Evolutionary conservation across 805 yeast genomes (phyloP).

Genomic region (Candida mattraensis): DNA sequence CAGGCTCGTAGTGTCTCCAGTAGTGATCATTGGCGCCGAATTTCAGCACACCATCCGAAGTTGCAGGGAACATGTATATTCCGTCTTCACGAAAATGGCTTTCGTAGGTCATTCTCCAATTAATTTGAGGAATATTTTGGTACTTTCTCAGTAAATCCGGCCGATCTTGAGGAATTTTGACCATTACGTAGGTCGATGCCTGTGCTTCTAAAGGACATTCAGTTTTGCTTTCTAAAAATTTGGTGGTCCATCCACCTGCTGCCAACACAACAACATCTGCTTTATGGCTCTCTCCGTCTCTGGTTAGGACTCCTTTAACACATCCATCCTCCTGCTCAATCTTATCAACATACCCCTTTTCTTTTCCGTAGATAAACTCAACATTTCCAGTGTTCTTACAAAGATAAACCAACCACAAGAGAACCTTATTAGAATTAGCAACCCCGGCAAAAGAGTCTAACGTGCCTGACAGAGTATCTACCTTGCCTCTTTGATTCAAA

Average conservation of each 20-base stretch:
- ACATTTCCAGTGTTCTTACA: constrained; percentile 30
- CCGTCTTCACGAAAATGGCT: constrained; percentile 12
- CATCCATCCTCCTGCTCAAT: constrained; percentile 15
- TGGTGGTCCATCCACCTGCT: constrained; percentile 32
- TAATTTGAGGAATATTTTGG: constrained; percentile 31
- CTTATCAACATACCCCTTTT: constrained; percentile 27
- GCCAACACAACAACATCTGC: constrained; percentile 27
- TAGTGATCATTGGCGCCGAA: constrained; percentile 15
- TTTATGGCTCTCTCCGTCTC: constrained; percentile 26
- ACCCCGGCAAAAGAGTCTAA: constrained; percentile 34
- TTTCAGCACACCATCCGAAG: constrained; percentile 16
- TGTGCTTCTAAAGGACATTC: constrained; percentile 33
- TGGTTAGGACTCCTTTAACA: constrained; percentile 23
- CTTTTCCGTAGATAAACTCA: constrained; percentile 31
- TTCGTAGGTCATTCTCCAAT: too few relatives aligned
- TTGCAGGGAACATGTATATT: constrained; percentile 20
- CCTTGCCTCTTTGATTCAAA: constrained; percentile 13
- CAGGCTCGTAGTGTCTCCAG: constrained; percentile 10
- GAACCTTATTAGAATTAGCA: constrained; percentile 32
- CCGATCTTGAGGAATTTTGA: constrained; percentile 35
- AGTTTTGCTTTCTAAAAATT: constrained; percentile 29
- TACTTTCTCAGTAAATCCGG: constrained; percentile 34
- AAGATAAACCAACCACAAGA: constrained; percentile 27
- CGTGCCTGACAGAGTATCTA: constrained; percentile 17
- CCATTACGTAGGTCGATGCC: constrained; percentile 32